phyloP scores from a whole-genome alignment of 73 alveolate species.

The Tetrahymena elliotti region DNA sequence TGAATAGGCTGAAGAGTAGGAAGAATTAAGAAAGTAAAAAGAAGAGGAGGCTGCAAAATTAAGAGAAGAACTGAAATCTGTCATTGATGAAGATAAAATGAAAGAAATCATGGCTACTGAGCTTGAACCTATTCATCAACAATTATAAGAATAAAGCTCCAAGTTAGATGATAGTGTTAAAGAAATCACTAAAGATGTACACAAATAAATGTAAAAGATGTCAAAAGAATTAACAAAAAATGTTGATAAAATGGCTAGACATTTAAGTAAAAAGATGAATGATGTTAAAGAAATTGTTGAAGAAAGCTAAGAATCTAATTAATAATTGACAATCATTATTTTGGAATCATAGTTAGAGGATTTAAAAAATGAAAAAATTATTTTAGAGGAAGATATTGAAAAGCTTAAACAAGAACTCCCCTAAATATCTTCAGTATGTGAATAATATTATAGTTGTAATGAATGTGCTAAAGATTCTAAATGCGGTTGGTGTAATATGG shows the following conservation, averaged over 20 bases:
- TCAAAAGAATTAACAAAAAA: neutral
- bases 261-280: neutral
- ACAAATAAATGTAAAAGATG: neutral
- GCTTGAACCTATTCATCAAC: neutral
- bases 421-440: neutral
- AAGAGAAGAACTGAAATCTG: neutral
- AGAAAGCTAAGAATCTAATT: neutral
- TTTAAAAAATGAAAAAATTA: neutral
- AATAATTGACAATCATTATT: neutral
- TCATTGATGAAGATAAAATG: neutral
- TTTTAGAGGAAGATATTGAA: neutral
- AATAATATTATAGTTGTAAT: neutral
- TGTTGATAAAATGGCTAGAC: neutral
- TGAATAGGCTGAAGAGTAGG: neutral
- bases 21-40: neutral
- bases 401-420: neutral
- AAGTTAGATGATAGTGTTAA: neutral
- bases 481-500: slow-evolving; percentile 45
- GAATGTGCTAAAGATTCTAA: slow-evolving; percentile 33
- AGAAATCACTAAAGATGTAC: neutral
- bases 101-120: neutral
- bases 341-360: neutral
- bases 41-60: neutral
- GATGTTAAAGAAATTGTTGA: neutral
- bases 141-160: neutral